Conservation (phyloP, 1,284 basidiomycete genomes). For the Rhodotorula mucilaginosa region DNA sequence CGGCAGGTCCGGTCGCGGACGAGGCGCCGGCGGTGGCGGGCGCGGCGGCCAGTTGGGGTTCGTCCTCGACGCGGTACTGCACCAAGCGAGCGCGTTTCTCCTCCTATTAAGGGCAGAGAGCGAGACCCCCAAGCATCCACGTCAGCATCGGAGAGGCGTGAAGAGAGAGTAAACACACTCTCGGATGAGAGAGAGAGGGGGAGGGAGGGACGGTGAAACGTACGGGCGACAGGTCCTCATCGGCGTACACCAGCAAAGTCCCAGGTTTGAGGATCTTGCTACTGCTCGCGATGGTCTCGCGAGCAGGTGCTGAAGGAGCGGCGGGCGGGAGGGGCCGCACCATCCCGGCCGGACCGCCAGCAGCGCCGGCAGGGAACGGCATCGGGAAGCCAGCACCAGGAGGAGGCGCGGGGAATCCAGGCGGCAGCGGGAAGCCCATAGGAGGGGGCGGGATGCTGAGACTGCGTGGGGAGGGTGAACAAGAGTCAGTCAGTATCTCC, state of each 20-base stretch:
- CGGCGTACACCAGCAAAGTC: slow-evolving; percentile 69
- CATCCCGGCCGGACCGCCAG: too few relatives aligned
- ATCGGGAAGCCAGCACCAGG: slow-evolving; percentile 8
- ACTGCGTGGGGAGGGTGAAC: not conserved
- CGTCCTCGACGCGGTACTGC: slow-evolving; percentile 37
- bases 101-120: slow-evolving; percentile 55
- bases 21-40: slow-evolving; percentile 16
- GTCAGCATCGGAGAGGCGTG: not conserved
- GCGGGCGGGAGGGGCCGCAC: not conserved
- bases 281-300: slow-evolving; percentile 58
- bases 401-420: slow-evolving; percentile 6
- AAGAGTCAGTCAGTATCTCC: not conserved
- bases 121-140: too few relatives aligned
- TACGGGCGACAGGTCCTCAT: slow-evolving; percentile 73
- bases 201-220: slow-evolving; percentile 40
- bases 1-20: slow-evolving; percentile 17
- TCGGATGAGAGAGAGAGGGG: too few relatives aligned
- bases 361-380: not conserved
- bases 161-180: too few relatives aligned
- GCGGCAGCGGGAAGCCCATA: slow-evolving; percentile 6
- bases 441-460: slow-evolving; percentile 31
- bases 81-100: slow-evolving; percentile 64
- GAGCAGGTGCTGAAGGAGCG: not conserved
- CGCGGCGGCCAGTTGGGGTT: slow-evolving; percentile 19
- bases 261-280: slow-evolving; percentile 65